Percentiles rank a stretch among this genome's conserved stretches.
These are phyloP conservation scores for Monilinia fructicola DNA, from an alignment of 2,329 filamentous ascomycete genomes.

Conservation along the genomic window DNA sequence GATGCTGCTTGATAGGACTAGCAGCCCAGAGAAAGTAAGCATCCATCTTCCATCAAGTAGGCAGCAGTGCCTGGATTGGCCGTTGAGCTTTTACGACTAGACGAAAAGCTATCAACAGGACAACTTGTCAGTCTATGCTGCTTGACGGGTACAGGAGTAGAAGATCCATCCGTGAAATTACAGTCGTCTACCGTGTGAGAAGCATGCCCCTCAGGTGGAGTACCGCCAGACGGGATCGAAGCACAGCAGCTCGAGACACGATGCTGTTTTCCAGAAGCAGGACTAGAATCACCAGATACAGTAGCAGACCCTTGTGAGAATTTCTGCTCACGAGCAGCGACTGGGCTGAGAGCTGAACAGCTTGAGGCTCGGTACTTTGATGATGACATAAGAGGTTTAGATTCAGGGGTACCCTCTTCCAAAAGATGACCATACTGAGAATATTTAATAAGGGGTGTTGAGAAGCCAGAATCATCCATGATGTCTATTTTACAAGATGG, in stretches of 20 bases:
- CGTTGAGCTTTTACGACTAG: neutral
- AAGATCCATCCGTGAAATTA: slow-evolving; percentile 8
- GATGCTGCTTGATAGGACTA: slow-evolving; percentile 16
- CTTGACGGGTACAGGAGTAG: neutral
- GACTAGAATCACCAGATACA: neutral
- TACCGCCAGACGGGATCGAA: slow-evolving; percentile 1
- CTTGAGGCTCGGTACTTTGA: slow-evolving; percentile 2
- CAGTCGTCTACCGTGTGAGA: neutral
- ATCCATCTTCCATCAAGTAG: slow-evolving; percentile 15
- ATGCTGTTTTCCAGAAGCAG: slow-evolving; percentile 1
- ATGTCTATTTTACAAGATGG: neutral
- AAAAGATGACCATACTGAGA: slow-evolving; percentile 4
- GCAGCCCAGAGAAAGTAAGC: slow-evolving; percentile 12
- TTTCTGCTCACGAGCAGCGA: neutral
- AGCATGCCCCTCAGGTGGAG: neutral
- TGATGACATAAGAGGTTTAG: neutral
- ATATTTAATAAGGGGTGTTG: slow-evolving; percentile 12
- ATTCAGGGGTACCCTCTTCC: neutral
- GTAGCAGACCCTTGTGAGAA: neutral
- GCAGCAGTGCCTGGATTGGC: neutral
- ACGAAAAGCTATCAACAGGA: neutral
- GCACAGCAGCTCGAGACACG: slow-evolving; percentile 16
- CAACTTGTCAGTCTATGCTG: slow-evolving; percentile 12
- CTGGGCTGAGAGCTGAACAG: neutral
- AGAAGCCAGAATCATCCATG: neutral